Conservation (phyloP, 1,139 yeast species). For the Taphrina sp. region DNA sequence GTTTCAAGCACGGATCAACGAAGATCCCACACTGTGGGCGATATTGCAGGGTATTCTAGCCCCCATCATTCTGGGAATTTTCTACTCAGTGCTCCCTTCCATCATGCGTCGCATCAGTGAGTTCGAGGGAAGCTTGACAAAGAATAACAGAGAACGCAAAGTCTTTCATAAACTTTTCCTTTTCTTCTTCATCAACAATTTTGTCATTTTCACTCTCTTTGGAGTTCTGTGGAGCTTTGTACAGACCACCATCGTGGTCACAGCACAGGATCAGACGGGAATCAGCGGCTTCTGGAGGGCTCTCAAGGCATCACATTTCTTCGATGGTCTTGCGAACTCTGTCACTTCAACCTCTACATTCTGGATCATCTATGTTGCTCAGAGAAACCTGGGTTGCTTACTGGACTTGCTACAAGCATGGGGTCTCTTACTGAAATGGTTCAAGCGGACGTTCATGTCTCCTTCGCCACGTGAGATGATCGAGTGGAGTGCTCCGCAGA, state of each 20-base stretch:
- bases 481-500: conserved; percentile 46
- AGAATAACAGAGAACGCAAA: conserved; percentile 46
- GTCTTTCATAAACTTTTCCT: conserved; percentile 46
- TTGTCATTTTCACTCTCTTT: conserved; percentile 42
- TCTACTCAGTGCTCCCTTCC: conserved; percentile 46
- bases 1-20: conserved; percentile 42
- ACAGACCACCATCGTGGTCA: conserved; percentile 41
- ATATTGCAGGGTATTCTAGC: conserved; percentile 48
- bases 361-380: conserved; percentile 48
- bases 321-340: conserved; percentile 37
- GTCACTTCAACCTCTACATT: conserved; percentile 47
- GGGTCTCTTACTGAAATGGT: conserved; percentile 41
- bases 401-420: conserved; percentile 45
- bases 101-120: conserved; percentile 46
- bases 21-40: conserved; percentile 43
- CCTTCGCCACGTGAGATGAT: conserved; percentile 47
- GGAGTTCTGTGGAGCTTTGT: conserved; percentile 48
- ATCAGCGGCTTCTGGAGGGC: conserved; percentile 38
- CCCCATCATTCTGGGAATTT: conserved; percentile 44
- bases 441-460: conserved; percentile 41
- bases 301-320: conserved; percentile 25
- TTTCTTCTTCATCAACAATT: conserved; percentile 44
- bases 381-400: conserved; percentile 43
- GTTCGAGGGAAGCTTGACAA: conserved; percentile 47
- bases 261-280: conserved; percentile 35